Evolutionary conservation across 768 basidiomycete genomes (phyloP).

Genomic region (Kwoniella pini): DNA sequence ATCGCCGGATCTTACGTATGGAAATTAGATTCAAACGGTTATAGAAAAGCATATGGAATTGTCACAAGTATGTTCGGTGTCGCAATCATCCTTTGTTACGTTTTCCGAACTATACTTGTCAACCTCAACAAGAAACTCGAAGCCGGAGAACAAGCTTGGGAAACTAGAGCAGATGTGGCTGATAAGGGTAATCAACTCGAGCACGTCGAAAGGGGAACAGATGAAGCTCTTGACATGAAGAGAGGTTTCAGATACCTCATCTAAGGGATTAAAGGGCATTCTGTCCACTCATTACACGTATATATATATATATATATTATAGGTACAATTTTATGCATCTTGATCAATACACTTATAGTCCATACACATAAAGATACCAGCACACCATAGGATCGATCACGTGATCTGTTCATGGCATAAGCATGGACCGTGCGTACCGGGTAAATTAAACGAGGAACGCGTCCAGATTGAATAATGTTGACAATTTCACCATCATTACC

Average conservation of each 20-base stretch:
- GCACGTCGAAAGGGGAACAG: conserved; percentile 25
- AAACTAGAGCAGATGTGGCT: conserved; percentile 24
- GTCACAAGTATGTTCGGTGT: conserved; percentile 65
- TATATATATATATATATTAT: too few species aligned
- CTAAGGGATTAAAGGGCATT: conserved; percentile 6
- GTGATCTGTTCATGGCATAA: too few species aligned
- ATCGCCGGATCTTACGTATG: conserved; percentile 72
- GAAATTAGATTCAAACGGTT: conserved; percentile 35
- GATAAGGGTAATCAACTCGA: conserved; percentile 32
- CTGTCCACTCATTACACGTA: too few species aligned
- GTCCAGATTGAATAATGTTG: too few species aligned
- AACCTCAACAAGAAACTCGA: conserved; percentile 54
- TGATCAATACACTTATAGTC: too few species aligned
- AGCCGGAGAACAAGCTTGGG: conserved; percentile 45
- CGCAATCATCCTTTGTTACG: conserved; percentile 59
- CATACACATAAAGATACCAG: too few species aligned
- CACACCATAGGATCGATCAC: too few species aligned
- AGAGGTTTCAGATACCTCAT: conserved; percentile 47
- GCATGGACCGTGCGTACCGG: too few species aligned
- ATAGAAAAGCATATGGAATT: conserved; percentile 65
- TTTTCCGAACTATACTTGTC: conserved; percentile 48
- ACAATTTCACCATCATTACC: neutral
- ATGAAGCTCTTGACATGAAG: conserved; percentile 25
- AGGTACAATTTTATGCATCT: too few species aligned
- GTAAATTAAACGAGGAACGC: too few species aligned